phyloP scores from a whole-genome alignment of 2,329 filamentous ascomycete species.

The Neofusicoccum ribis region DNA sequence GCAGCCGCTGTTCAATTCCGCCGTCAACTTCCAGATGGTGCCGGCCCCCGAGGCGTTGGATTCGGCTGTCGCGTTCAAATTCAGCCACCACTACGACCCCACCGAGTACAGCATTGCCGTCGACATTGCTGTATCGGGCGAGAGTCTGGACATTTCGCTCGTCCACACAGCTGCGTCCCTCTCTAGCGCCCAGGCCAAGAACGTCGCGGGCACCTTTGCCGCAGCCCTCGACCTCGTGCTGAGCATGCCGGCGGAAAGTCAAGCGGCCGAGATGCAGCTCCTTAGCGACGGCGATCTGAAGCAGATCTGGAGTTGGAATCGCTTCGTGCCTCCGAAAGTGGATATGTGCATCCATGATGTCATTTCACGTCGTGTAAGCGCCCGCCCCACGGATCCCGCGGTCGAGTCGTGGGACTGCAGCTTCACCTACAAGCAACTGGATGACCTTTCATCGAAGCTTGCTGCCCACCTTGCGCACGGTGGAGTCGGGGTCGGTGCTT shows the following conservation, averaged over 20 bases:
- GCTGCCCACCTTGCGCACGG: constrained; percentile 32
- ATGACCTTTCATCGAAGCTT: constrained; percentile 29
- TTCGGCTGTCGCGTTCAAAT: constrained; percentile 27
- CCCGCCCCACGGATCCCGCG: constrained; percentile 30
- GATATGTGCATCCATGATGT: constrained; percentile 23
- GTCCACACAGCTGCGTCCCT: constrained; percentile 19
- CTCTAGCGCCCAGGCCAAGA: constrained; percentile 4
- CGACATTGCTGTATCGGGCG: not conserved
- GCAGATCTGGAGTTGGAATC: constrained; percentile 9
- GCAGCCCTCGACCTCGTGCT: constrained; percentile 19
- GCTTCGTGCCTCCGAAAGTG: not conserved
- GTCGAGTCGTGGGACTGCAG: constrained; percentile 35
- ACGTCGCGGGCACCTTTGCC: constrained; percentile 17
- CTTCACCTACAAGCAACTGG: constrained; percentile 35
- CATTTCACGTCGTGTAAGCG: not conserved
- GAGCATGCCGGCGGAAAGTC: constrained; percentile 28
- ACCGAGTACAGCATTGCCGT: constrained; percentile 30
- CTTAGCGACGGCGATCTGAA: constrained; percentile 15
- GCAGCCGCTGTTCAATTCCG: constrained; percentile 54
- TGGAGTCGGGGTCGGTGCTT: constrained; percentile 32
- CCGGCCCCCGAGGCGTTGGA: constrained; percentile 49
- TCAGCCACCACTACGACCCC: constrained; percentile 4
- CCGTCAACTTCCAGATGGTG: constrained; percentile 45
- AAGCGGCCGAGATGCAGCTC: constrained; percentile 49
- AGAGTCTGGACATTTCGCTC: constrained; percentile 20